Evolutionary conservation across 176 grass and related monocot species (phyloP).

Genomic region (Thalia dealbata): DNA sequence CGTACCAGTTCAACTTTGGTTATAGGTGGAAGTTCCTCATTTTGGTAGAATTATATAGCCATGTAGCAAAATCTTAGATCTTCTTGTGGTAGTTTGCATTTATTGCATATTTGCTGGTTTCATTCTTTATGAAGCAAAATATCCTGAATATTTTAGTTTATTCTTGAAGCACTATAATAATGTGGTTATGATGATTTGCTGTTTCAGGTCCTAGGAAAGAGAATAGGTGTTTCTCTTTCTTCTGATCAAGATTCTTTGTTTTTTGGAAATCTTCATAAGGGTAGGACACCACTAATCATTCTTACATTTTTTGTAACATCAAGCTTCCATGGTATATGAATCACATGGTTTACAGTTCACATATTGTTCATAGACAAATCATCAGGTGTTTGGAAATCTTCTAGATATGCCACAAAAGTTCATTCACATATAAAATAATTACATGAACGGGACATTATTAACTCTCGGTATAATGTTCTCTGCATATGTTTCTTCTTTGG

Average conservation of each 20-base stretch:
- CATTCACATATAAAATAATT: background rate
- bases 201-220: slow-evolving; percentile 70
- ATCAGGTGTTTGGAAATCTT: background rate
- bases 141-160: slow-evolving; percentile 1
- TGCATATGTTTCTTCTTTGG: background rate
- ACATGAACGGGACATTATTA: background rate
- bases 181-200: slow-evolving; percentile 21
- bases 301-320: background rate
- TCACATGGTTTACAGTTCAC: background rate
- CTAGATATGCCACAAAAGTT: background rate
- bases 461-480: background rate
- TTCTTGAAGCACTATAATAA: slow-evolving; percentile 22
- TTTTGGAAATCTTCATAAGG: slow-evolving; percentile 85
- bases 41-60: no score
- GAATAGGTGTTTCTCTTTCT: slow-evolving; percentile 60
- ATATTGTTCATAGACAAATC: no score
- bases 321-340: background rate
- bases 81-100: no score
- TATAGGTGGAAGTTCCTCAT: no score
- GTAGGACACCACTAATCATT: slow-evolving; percentile 28
- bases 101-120: no score
- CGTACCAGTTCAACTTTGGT: no score
- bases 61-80: no score
- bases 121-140: no score
- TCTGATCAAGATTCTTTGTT: slow-evolving; percentile 73